Evolutionary conservation across 441 rosid genomes (phyloP), one percentile per base, ranked within the genome.

Genomic region (Breynia disticha): DNA sequence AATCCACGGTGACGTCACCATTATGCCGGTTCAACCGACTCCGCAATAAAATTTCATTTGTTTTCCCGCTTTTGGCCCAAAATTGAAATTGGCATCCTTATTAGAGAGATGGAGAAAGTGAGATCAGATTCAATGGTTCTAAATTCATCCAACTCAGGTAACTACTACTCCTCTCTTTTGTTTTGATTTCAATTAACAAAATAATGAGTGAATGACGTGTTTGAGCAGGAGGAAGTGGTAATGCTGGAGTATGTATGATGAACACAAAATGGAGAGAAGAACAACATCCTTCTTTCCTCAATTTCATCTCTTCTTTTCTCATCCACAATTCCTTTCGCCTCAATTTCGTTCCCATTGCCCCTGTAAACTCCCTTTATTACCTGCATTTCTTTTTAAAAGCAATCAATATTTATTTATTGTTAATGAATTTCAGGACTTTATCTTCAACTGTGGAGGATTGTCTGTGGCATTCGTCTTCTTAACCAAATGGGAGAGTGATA

Each of bases 371-470:
- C 38, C 24, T 16, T 14, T 13, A 22, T 28, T 48, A n/a, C 19
- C 37, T 4, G 1, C 47, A 21, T 16, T 28, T 21, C 13, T 11
- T 41, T 41, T 41, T 11, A 41, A 41, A 15, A 41, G 44, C 6
- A 6, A 41, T 41, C 7, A 41, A 11, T 41, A 11, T 9, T 11
- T 9, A 41, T 20, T 15, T n/a, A n/a, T n/a, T n/a, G n/a, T n/a
- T n/a, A n/a, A 12, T 14, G 22, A 16, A 28, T 14, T 19, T 24
- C 50, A 88, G 97, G 98, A 88, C 63, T 65, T 79, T 42, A 88
- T 88, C 60, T 88, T 91, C 72, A 91, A 91, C 50, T 88, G 98
- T 53, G 97, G 94, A 15, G 94, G 98, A 11, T 66, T 76, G 59
- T 88, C 98, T 0, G 68, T 81, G 50, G 96, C 97, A 55, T 88